A percentile compares a stretch with the other conserved stretches of the same genome.
Conservation (phyloP, 106 monocot genomes). For the Phalaenopsis aphrodite region DNA sequence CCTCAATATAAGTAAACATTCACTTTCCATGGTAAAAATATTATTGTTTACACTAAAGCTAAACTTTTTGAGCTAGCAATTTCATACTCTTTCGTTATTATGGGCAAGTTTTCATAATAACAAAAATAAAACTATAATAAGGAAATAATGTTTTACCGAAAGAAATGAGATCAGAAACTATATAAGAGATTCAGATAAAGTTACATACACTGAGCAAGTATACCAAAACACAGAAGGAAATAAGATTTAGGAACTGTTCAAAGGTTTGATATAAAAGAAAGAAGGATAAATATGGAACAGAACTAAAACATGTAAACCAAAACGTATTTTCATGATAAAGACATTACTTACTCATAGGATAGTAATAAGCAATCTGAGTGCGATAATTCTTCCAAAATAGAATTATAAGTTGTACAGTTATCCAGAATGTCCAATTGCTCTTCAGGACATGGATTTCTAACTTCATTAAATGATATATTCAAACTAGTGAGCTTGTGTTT, state of each 20-base stretch:
- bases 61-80: no score
- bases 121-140: background rate
- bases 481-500: slow-evolving; percentile 35
- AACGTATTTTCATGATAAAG: slow-evolving; percentile 3
- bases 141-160: background rate
- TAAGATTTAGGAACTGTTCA: background rate
- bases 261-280: background rate
- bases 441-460: background rate
- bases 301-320: background rate
- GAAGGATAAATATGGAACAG: background rate
- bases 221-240: background rate
- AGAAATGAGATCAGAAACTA: background rate
- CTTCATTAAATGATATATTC: slow-evolving; percentile 30
- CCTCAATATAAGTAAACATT: no score
- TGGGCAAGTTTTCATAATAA: no score
- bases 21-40: no score
- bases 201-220: background rate
- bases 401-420: slow-evolving; percentile 12
- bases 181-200: background rate
- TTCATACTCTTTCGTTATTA: no score
- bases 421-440: slow-evolving; percentile 14
- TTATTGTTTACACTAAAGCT: no score
- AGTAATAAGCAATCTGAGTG: slow-evolving; percentile 43
- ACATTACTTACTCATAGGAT: slow-evolving; percentile 46
- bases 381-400: slow-evolving; percentile 22